phyloP scores from a whole-genome alignment of 495 filamentous ascomycete genomes.

The Neurospora cerealis region DNA sequence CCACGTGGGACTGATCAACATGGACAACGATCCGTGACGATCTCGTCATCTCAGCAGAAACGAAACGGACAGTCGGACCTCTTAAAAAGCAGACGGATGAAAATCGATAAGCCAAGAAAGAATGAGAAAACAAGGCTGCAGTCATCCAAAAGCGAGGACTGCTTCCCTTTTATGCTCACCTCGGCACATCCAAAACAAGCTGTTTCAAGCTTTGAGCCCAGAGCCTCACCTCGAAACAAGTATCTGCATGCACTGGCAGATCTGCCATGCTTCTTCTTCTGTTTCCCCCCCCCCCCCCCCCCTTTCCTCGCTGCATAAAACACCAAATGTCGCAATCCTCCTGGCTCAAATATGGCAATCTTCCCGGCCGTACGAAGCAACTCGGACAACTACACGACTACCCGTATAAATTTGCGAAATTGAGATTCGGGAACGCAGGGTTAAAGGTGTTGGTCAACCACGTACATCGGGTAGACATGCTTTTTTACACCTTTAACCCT shows the following conservation, averaged over 20 bases:
- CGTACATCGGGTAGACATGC: too few species aligned
- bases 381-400: neutral
- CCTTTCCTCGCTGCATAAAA: neutral
- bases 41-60: neutral
- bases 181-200: neutral
- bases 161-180: neutral
- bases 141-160: neutral
- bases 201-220: neutral
- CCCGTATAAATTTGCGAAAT: too few species aligned
- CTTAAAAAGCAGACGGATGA: neutral
- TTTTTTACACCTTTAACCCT: too few species aligned
- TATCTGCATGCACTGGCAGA: neutral
- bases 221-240: neutral
- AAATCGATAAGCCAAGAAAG: neutral
- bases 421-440: too few species aligned
- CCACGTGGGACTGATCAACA: neutral
- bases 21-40: neutral
- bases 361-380: neutral
- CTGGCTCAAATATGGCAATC: neutral
- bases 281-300: too few species aligned
- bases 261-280: neutral
- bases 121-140: neutral
- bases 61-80: neutral
- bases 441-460: too few species aligned
- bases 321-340: neutral